A percentile compares a stretch with the other conserved stretches of the same genome.
Conservation (phyloP, 257 asterid genomes). For the Plantago elongata region DNA sequence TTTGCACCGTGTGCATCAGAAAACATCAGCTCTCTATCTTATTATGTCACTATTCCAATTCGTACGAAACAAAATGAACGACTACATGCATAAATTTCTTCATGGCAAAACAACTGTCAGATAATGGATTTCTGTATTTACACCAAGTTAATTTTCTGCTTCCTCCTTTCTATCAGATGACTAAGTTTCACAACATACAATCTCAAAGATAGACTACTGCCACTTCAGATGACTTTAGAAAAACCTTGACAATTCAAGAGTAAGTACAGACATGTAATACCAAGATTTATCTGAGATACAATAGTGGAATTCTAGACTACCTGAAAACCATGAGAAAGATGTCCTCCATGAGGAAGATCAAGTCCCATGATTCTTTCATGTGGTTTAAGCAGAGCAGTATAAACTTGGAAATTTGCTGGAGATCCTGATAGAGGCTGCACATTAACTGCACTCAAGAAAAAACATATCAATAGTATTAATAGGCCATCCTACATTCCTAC, state of each 20-base stretch:
- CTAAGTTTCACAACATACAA: not conserved
- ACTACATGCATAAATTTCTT: too few relatives aligned
- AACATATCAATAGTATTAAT: not conserved
- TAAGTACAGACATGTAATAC: not conserved
- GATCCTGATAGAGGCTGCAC: conserved; percentile 92
- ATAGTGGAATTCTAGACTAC: conserved; percentile 26
- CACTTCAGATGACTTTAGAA: too few relatives aligned
- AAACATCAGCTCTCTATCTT: too few relatives aligned
- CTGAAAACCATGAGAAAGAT: conserved; percentile 94
- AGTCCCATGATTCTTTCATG: conserved; percentile 93
- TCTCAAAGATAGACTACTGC: not conserved
- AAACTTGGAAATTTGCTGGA: conserved; percentile 79
- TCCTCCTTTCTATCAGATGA: too few relatives aligned
- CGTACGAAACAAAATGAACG: too few relatives aligned
- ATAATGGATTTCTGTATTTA: too few relatives aligned
- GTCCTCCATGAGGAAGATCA: conserved; percentile 96
- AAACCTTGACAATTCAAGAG: too few relatives aligned
- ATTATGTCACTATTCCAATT: too few relatives aligned
- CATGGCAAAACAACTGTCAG: too few relatives aligned
- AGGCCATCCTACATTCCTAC: conserved; percentile 3
- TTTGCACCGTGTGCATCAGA: not conserved
- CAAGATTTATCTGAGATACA: not conserved
- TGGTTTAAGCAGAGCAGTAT: conserved; percentile 83
- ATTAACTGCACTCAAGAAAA: conserved; percentile 50
- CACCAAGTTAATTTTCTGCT: too few relatives aligned